These are phyloP conservation scores for Boletellus sp. DNA, from an alignment of 768 basidiomycete species.

Conservation along the genomic window DNA sequence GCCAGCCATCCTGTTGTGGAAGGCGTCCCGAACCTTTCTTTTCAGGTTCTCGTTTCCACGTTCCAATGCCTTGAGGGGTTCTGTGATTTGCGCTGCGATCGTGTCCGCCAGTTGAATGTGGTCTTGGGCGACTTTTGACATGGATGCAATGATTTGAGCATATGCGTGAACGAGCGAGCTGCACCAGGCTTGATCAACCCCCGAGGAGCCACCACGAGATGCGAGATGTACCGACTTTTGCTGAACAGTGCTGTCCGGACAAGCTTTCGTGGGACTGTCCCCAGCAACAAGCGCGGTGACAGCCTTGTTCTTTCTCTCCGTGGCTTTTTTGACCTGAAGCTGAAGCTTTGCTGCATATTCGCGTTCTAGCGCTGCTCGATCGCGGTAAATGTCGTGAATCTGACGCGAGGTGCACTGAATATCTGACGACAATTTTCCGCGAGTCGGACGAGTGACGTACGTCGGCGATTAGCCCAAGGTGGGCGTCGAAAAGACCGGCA, in stretches of 20 bases:
- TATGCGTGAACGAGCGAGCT: constrained; percentile 78
- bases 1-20: background rate
- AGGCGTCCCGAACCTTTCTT: constrained; percentile 50
- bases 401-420: constrained; percentile 26
- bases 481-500: constrained; percentile 52
- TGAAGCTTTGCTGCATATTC: constrained; percentile 77
- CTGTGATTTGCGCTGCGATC: constrained; percentile 56
- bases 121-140: constrained; percentile 60
- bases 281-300: constrained; percentile 58
- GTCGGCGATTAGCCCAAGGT: constrained; percentile 62
- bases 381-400: constrained; percentile 72
- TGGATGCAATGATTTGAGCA: constrained; percentile 58
- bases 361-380: constrained; percentile 64
- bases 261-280: constrained; percentile 61
- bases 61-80: constrained; percentile 58
- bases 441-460: constrained; percentile 36
- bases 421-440: background rate
- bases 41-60: constrained; percentile 61
- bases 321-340: constrained; percentile 58
- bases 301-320: constrained; percentile 66
- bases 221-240: constrained; percentile 45
- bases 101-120: constrained; percentile 65
- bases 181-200: constrained; percentile 9
- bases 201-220: constrained; percentile 9
- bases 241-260: constrained; percentile 47